Percentiles rank a stretch among this genome's conserved stretches.
phyloP scores from a whole-genome alignment of 805 yeast genomes.

The Grigorovia jiainica region DNA sequence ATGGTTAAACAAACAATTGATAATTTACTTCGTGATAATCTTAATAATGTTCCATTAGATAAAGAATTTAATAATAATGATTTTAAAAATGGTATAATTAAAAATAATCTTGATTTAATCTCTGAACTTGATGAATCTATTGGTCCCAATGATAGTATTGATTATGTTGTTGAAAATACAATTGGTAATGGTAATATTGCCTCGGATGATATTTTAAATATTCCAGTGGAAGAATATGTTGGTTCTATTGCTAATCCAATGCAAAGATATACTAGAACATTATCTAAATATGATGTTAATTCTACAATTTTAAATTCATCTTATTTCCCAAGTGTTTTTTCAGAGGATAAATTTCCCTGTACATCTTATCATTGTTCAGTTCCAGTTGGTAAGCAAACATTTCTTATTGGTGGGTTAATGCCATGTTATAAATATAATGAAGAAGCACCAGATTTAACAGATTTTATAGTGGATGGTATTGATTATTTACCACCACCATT shows the following conservation, averaged over 20 bases:
- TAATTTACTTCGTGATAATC: not conserved
- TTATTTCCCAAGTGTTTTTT: constrained; percentile 24
- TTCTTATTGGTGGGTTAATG: constrained; percentile 39
- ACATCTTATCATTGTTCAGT: constrained; percentile 36
- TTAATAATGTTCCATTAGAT: not conserved
- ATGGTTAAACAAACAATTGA: not conserved
- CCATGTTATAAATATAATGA: constrained; percentile 20
- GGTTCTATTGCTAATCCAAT: not conserved
- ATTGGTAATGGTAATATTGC: too few relatives aligned
- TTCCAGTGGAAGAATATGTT: not conserved
- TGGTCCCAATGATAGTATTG: too few relatives aligned
- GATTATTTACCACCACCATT: constrained; percentile 40
- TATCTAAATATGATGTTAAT: not conserved
- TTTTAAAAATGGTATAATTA: too few relatives aligned
- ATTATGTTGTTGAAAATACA: too few relatives aligned
- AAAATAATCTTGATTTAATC: too few relatives aligned
- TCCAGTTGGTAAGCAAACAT: constrained; percentile 29
- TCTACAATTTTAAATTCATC: not conserved
- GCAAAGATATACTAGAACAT: not conserved
- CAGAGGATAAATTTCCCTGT: constrained; percentile 32
- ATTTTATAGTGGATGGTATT: constrained; percentile 31
- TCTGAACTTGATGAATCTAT: not conserved
- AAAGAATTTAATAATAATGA: not conserved
- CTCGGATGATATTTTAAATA: not conserved
- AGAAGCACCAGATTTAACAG: constrained; percentile 26